These are phyloP conservation scores for Fraxinus platypoda DNA, from an alignment of 305 asterid genomes.

Conservation along the genomic window DNA sequence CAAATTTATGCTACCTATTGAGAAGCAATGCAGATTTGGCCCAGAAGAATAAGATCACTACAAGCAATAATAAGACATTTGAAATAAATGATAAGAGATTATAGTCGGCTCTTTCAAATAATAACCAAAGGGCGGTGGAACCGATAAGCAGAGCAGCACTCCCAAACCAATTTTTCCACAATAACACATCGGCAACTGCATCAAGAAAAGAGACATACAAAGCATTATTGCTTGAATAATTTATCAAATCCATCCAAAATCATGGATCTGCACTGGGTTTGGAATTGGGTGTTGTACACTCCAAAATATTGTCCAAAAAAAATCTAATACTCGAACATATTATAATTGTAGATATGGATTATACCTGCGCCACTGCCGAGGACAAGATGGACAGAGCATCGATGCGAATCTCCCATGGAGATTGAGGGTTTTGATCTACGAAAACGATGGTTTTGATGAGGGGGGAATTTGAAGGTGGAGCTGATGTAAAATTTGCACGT, in stretches of 20 bases:
- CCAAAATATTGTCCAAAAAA: background rate
- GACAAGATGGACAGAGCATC: slow-evolving; percentile 53
- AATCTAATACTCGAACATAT: background rate
- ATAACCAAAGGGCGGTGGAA: slow-evolving; percentile 65
- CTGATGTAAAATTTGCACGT: background rate
- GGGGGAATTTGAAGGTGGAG: slow-evolving; percentile 20
- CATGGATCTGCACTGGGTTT: slow-evolving; percentile 12
- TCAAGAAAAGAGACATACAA: background rate
- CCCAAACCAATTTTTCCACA: slow-evolving; percentile 68
- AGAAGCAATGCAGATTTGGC: slow-evolving; percentile 93
- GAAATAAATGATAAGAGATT: slow-evolving; percentile 63
- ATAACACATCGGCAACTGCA: slow-evolving; percentile 82
- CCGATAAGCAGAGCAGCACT: background rate
- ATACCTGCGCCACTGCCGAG: slow-evolving; percentile 85
- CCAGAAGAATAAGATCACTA: slow-evolving; percentile 78
- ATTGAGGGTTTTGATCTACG: slow-evolving; percentile 34
- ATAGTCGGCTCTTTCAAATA: slow-evolving; percentile 77
- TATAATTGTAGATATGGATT: slow-evolving; percentile 9
- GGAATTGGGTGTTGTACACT: background rate
- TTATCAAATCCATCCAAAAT: background rate
- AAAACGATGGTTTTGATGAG: slow-evolving; percentile 15
- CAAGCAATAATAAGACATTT: slow-evolving; percentile 64
- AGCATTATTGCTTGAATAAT: background rate
- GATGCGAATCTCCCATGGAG: slow-evolving; percentile 61
- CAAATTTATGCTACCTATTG: slow-evolving; percentile 54